These are phyloP conservation scores for Thymus mandschuricus DNA, from an alignment of 257 asterid species.

Conservation along the genomic window DNA sequence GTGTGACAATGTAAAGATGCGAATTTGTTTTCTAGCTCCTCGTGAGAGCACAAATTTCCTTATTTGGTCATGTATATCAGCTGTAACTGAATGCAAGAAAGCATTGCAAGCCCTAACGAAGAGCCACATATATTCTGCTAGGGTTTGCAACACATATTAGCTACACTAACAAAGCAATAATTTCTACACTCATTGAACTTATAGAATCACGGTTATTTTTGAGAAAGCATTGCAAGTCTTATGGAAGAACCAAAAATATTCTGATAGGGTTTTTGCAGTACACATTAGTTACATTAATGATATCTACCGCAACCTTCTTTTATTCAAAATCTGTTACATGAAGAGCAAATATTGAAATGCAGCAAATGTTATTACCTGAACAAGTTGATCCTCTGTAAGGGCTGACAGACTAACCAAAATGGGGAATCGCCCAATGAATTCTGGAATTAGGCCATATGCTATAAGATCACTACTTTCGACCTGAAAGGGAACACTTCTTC, in stretches of 20 bases:
- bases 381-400: conserved; percentile 87
- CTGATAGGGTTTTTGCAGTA: background rate
- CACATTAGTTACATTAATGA: background rate
- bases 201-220: too few relatives aligned
- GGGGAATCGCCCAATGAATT: conserved; percentile 93
- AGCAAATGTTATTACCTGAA: conserved; percentile 58
- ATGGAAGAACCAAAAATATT: background rate
- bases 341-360: conserved; percentile 21
- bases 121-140: too few relatives aligned
- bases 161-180: too few relatives aligned
- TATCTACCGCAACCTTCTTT: background rate
- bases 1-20: background rate
- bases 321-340: background rate
- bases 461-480: conserved; percentile 95
- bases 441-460: conserved; percentile 92
- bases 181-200: too few relatives aligned
- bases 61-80: background rate
- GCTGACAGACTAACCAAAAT: conserved; percentile 89
- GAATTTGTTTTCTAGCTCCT: background rate
- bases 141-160: too few relatives aligned
- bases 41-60: background rate
- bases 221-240: background rate
- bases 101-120: background rate
- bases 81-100: conserved; percentile 1
- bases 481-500: conserved; percentile 51